Base-by-base conservation (phyloP, 179 eudicot genomes). In the Spinacia oleracea region DNA sequence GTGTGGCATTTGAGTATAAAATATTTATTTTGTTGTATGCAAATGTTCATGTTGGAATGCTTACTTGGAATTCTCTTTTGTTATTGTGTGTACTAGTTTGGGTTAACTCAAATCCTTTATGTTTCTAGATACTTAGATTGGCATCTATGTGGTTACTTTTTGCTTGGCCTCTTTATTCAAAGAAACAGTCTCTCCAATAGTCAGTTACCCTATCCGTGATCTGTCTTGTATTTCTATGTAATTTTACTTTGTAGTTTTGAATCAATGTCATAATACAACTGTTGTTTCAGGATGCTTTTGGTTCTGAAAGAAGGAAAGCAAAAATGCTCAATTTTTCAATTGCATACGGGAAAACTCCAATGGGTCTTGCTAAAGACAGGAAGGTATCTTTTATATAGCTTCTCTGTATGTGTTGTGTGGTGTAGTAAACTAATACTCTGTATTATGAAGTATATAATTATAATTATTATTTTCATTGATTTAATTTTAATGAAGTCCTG, bases 301-400 rank as follows among this genome's bases (percentile, higher is more conserved):
- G 88, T 75, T 85, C 99, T 64, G 99, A 96, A 87, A 96, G 99
- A 89, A 89, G 99, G 87, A 96, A 96, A 83, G 99, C 98, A 2
- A 96, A 96, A 82, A 96, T 94, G 99, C 97, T 96, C 43, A 96
- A 96, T 79, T 96, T 96, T 87, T 96, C 98, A 79, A 96, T 96
- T 82, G 99, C 99, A 43, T 96, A 96, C 79, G 98, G 99, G 55
- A 96, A 93, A 83, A 96, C 98, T 20, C 83, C 96, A 3, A 81
- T 90, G 73, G 99, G 99, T 46, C 93, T 96, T 75, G 90, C 99
- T 78, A 93, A 92, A 72, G 99, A 96, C 80, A 93, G 98, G 99
- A 94, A 92, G 98, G 99, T 94, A 91, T 34, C 64, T 69, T n/a
- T n/a, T 34, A 21, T 9, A 53, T 68, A 42, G 42, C 63, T 20